Evolutionary conservation across 768 basidiomycete genomes (phyloP), one percentile per base, ranked within the genome.

Genomic region (Russula sp.): DNA sequence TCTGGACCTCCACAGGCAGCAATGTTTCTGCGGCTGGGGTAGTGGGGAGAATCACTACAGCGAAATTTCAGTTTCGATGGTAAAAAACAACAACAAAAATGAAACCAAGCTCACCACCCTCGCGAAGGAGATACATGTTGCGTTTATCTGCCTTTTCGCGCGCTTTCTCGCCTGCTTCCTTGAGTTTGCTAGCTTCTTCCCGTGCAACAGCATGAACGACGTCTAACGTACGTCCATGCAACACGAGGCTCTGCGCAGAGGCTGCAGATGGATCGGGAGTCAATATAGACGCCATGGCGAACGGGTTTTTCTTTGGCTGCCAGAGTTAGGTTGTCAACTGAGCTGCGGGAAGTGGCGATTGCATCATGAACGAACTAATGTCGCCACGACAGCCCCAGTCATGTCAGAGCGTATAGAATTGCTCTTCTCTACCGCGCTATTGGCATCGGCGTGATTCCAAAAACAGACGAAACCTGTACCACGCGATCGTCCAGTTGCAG

Each of bases 381-480:
- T 44, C 24, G 75, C 72, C 20, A 74, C 74, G 11, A 13, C 28
- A n/a, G 64, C 55, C 20, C 85, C 84, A 10, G 80, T 80, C 0
- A 85, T 88, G 74, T 92, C 89, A 32, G 78, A 69, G 22, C 83
- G 83, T 5, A 93, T 75, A 6, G 87, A 77, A 28, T 91, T 86
- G 64, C 93, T 89, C 72, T 94, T 90, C 59, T 86, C 80, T 26
- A 98, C 80, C 10, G 86, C 93, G 64, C 85, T 86, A 71, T 95
- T 88, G 18, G 95, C 95, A 67, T 95, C 90, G 67, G 86, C 90
- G 65, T 83, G 85, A 62, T 95, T 92, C 94, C 96, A 98, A 76
- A 96, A 98, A 73, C 94, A 98, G 2, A 88, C 94, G 72, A 99
- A 99, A 3, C 94, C 97, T 7, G 94, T 96, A 28, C 97, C 97